Conservation (phyloP, 139 green algal species). For the Tetraselmis chui region DNA sequence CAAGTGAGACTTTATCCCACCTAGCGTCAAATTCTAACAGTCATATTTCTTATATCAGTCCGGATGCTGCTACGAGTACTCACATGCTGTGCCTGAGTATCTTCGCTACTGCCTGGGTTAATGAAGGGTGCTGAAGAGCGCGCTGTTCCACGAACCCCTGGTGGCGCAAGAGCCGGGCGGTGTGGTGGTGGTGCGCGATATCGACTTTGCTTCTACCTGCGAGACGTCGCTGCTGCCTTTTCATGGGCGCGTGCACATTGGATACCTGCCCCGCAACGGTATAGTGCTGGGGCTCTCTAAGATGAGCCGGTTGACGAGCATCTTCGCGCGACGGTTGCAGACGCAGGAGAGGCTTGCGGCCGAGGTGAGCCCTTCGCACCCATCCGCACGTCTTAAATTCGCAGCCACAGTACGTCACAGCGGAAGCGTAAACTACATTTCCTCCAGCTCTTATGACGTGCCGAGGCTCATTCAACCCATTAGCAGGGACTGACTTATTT, state of each 20-base stretch:
- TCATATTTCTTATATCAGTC: too few relatives aligned
- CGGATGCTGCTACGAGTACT: too few relatives aligned
- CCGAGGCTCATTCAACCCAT: too few relatives aligned
- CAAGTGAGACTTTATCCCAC: too few relatives aligned
- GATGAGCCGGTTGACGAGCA: slow-evolving; percentile 70
- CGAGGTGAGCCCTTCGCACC: slow-evolving; percentile 33
- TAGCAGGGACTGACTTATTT: too few relatives aligned
- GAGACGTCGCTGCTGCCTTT: slow-evolving; percentile 82
- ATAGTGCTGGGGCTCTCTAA: slow-evolving; percentile 81
- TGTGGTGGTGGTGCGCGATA: slow-evolving; percentile 72
- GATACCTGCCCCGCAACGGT: slow-evolving; percentile 73
- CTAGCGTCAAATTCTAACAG: too few relatives aligned
- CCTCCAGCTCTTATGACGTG: too few relatives aligned
- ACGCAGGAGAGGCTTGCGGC: slow-evolving; percentile 46
- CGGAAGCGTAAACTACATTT: too few relatives aligned
- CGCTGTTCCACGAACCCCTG: slow-evolving; percentile 72
- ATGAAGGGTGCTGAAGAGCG: slow-evolving; percentile 56
- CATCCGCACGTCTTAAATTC: too few relatives aligned
- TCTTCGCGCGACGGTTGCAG: slow-evolving; percentile 67
- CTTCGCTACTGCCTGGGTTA: background rate
- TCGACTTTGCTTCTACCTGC: slow-evolving; percentile 80
- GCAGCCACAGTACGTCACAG: too few relatives aligned
- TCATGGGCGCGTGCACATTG: slow-evolving; percentile 81
- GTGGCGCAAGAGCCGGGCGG: slow-evolving; percentile 29
- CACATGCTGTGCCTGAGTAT: background rate